phyloP scores from a whole-genome alignment of 2,329 filamentous ascomycete species.

The Penicillium sp. region DNA sequence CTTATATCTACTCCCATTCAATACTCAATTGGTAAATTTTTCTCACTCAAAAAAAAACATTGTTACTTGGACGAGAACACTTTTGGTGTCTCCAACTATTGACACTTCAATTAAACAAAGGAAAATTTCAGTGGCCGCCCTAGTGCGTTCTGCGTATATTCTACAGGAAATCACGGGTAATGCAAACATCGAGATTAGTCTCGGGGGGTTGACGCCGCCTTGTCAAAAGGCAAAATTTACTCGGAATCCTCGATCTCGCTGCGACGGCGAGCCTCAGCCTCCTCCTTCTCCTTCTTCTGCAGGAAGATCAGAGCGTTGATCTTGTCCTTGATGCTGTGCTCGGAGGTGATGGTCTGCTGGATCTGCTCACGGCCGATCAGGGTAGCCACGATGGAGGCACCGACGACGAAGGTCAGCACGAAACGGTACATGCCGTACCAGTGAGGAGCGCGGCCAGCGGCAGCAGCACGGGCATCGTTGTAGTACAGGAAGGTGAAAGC shows the following conservation, averaged over 20 bases:
- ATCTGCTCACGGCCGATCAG: slow-evolving; percentile 76
- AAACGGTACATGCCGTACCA: slow-evolving; percentile 92
- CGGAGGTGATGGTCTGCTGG: slow-evolving; percentile 31
- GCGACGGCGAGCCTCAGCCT: slow-evolving; percentile 33
- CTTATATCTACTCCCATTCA: not conserved
- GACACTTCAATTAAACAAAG: slow-evolving; percentile 14
- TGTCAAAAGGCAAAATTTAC: slow-evolving; percentile 22
- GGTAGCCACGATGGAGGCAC: slow-evolving; percentile 68
- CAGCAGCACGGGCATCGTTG: slow-evolving; percentile 64
- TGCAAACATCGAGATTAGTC: slow-evolving; percentile 21
- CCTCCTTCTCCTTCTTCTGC: slow-evolving; percentile 41
- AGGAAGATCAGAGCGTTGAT: slow-evolving; percentile 46
- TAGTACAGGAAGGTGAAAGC: slow-evolving; percentile 82
- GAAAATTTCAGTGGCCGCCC: slow-evolving; percentile 25
- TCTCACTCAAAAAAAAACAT: not conserved
- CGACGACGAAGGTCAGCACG: slow-evolving; percentile 81
- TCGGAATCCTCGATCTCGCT: slow-evolving; percentile 27
- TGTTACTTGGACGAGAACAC: not conserved
- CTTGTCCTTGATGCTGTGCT: slow-evolving; percentile 41
- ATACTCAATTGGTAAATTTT: not conserved
- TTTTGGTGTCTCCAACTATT: not conserved
- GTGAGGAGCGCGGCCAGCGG: slow-evolving; percentile 65
- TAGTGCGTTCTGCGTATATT: slow-evolving; percentile 29
- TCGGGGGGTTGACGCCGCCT: slow-evolving; percentile 8
- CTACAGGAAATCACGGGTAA: slow-evolving; percentile 28